phyloP scores from a whole-genome alignment of 768 basidiomycete genomes.

The Pleurotus pulmonarius region DNA sequence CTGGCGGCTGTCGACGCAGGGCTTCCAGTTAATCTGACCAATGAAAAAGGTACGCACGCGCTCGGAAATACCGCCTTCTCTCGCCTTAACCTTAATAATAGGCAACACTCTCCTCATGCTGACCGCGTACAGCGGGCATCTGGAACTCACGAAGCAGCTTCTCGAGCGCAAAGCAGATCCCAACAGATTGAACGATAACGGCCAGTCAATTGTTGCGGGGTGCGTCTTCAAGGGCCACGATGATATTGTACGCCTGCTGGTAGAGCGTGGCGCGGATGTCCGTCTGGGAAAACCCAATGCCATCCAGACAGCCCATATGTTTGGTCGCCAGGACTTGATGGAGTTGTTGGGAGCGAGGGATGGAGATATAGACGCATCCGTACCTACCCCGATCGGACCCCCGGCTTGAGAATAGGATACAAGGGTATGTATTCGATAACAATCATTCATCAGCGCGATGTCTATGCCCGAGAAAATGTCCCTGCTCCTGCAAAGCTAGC shows the following conservation, averaged over 20 bases:
- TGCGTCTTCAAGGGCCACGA: conserved; percentile 74
- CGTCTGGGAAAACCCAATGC: conserved; percentile 64
- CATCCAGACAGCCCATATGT: conserved; percentile 66
- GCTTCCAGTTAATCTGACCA: conserved; percentile 69
- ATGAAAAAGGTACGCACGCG: conserved; percentile 50
- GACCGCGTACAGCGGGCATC: conserved; percentile 69
- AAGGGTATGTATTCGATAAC: too few relatives aligned
- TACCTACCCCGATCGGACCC: conserved; percentile 25
- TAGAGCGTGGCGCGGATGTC: conserved; percentile 59
- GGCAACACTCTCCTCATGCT: conserved; percentile 83
- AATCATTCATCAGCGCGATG: too few relatives aligned
- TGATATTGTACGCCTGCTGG: conserved; percentile 56
- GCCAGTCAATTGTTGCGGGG: conserved; percentile 72
- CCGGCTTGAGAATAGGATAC: neutral
- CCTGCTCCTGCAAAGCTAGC: too few relatives aligned
- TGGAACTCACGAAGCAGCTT: conserved; percentile 47
- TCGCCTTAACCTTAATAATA: conserved; percentile 16
- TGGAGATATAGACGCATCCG: conserved; percentile 41
- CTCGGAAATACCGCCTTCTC: neutral
- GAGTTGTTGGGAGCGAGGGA: conserved; percentile 54
- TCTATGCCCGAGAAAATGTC: too few relatives aligned
- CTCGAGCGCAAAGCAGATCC: conserved; percentile 59
- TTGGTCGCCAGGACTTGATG: conserved; percentile 54
- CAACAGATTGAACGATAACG: conserved; percentile 65
- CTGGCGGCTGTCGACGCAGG: conserved; percentile 64